Base-by-base conservation (phyloP, 371 early-diverging fungal genomes). In the Dinochytrium kinnereticum region DNA sequence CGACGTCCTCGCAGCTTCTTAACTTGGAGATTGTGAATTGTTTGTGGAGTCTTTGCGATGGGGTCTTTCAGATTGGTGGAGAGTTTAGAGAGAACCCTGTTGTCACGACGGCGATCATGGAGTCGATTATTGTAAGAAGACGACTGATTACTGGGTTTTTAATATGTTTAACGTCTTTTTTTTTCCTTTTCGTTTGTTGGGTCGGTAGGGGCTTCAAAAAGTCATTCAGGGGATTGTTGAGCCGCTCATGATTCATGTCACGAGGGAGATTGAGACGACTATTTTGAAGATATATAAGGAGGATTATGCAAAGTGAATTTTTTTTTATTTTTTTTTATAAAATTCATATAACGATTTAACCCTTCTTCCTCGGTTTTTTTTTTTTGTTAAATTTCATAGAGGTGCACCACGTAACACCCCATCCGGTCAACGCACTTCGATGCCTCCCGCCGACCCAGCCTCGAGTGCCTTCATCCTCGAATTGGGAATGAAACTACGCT, bases 231-330 rank as follows among this genome's bases (percentile, higher is more conserved):
- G 77, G 28, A 85, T 90, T 64, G 84, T 85, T 0, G 83, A 88
- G 61, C 83, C 82, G 2, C 68, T 91, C 10, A 79, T 89, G 3
- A 69, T 76, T 1, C 72, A 79, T 19, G 80, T 90, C 2, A 84
- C 85, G 34, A 78, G 82, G 17, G 91, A 91, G 24, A 57, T 88
- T 15, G 86, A 87, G 59, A 53, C 34, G 2, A 81, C 86, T 0
- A 73, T 90, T n/a, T 37, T 87, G 21, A 88, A 87, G 75, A 88
- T 91, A 2, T 89, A 91, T 72, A 78, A 81, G 50, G 91, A 90
- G 76, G 91, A 90, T 67, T 89, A 85, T 72, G 77, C 81, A 34
- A 81, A 82, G 69, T 84, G 69, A 64, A 51, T 53, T 28, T 10
- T n/a, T 44, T 31, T 64, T 64, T 28, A n/a, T 44, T 68, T 68